These are phyloP conservation scores for Plectosphaerella cucumerina DNA, from an alignment of 2,329 filamentous ascomycete species.

Conservation along the genomic window DNA sequence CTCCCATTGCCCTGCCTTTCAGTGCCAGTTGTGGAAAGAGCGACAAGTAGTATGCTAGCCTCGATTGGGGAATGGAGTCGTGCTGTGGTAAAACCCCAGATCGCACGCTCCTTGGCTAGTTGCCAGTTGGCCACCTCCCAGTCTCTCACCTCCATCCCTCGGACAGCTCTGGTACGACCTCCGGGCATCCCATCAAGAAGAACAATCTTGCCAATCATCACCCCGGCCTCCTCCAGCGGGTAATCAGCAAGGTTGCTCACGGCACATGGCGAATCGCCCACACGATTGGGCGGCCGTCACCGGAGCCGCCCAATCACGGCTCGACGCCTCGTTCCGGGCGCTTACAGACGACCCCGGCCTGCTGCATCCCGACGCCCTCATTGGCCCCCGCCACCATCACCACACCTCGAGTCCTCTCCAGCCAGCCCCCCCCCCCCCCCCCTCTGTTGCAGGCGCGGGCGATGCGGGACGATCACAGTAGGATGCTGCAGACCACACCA, in stretches of 20 bases:
- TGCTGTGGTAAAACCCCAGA: no score
- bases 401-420: not conserved
- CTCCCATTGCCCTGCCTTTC: no score
- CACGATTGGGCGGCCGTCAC: not conserved
- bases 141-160: no score
- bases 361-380: not conserved
- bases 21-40: no score
- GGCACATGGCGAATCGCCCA: conserved; percentile 2
- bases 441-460: not conserved
- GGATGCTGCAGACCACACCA: not conserved
- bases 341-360: not conserved
- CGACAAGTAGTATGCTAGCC: no score
- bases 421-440: not conserved
- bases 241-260: not conserved
- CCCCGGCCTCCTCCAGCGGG: not conserved
- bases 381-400: not conserved
- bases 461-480: not conserved
- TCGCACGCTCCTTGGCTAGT: no score
- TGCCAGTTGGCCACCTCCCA: no score
- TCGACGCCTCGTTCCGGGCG: not conserved
- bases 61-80: no score
- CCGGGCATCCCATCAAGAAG: not conserved
- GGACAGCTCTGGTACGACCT: not conserved
- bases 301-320: not conserved
- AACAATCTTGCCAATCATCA: not conserved